phyloP scores from a whole-genome alignment of 2,329 filamentous ascomycete species.

The Penicillium sp. region DNA sequence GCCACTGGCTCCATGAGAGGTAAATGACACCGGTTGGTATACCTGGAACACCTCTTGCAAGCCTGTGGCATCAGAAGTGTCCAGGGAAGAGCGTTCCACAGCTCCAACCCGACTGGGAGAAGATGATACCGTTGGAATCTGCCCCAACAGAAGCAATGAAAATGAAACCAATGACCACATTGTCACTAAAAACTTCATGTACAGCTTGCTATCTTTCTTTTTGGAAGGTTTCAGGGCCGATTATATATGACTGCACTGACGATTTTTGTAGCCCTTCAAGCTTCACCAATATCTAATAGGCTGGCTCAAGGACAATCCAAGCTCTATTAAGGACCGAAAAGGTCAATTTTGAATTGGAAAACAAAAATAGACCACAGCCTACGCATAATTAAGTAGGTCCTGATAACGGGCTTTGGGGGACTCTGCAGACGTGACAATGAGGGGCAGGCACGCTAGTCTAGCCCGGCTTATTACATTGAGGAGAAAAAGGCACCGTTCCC shows the following conservation, averaged over 20 bases:
- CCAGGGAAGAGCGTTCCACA: neutral
- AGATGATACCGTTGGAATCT: neutral
- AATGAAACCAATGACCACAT: neutral
- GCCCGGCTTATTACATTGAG: neutral
- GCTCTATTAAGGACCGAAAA: neutral
- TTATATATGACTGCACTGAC: too few species aligned
- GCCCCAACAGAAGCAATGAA: neutral
- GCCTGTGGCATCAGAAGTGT: neutral
- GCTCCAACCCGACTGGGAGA: neutral
- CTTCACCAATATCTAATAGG: neutral
- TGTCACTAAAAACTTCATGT: neutral
- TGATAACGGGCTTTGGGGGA: neutral
- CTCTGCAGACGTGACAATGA: neutral
- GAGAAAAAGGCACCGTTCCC: neutral
- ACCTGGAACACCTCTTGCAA: constrained; percentile 67
- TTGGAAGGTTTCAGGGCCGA: too few species aligned
- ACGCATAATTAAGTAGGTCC: neutral
- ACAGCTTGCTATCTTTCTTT: too few species aligned
- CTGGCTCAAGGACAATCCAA: neutral
- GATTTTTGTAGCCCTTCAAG: neutral
- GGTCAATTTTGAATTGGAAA: neutral
- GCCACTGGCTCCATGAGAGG: constrained; percentile 28
- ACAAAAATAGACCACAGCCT: neutral
- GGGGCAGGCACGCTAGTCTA: neutral
- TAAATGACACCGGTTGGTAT: constrained; percentile 61